Conservation (phyloP, 306 rosid species). For the Rosa multiflora region DNA sequence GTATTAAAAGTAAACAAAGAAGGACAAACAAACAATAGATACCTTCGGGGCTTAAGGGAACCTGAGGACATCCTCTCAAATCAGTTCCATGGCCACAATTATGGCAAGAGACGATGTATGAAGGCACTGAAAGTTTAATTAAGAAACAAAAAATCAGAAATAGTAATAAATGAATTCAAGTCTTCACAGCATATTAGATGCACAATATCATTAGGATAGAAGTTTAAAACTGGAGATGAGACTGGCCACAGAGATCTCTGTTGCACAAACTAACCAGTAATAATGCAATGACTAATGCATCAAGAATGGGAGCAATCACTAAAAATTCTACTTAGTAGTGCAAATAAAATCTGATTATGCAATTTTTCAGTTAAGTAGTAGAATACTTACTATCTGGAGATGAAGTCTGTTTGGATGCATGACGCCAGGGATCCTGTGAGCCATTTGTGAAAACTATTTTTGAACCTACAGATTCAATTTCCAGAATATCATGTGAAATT, state of each 20-base stretch:
- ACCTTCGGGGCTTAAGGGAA: conserved; percentile 77
- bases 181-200: background rate
- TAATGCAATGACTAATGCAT: background rate
- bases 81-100: conserved; percentile 95
- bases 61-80: conserved; percentile 92
- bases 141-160: conserved; percentile 9
- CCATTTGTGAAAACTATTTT: conserved; percentile 86
- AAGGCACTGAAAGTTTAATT: conserved; percentile 71
- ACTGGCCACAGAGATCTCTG: too few species aligned
- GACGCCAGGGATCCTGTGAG: conserved; percentile 99
- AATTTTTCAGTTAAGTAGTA: conserved; percentile 8
- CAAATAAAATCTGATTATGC: background rate
- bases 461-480: conserved; percentile 58
- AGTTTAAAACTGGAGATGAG: background rate
- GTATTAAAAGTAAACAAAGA: background rate
- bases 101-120: conserved; percentile 64
- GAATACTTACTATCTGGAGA: conserved; percentile 74
- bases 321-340: background rate
- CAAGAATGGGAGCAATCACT: background rate
- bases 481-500: conserved; percentile 21
- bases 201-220: background rate
- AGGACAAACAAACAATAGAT: conserved; percentile 12
- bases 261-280: background rate
- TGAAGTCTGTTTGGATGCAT: conserved; percentile 80
- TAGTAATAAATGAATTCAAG: background rate